phyloP scores from a whole-genome alignment of 148 eudicot species.

The Vaccinium corymbosum region DNA sequence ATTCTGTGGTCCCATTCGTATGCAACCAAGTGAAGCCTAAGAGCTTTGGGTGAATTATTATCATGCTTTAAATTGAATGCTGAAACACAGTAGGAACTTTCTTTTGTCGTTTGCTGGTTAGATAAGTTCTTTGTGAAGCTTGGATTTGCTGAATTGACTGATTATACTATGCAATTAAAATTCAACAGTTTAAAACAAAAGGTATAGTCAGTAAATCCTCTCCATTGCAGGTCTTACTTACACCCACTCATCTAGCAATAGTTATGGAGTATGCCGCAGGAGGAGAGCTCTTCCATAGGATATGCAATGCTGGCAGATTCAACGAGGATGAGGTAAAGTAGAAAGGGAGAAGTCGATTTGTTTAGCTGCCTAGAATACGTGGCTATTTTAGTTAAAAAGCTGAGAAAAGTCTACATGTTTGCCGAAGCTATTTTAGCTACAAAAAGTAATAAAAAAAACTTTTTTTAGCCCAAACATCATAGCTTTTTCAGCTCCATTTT shows the following conservation, averaged over 20 bases:
- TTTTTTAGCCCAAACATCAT: neutral
- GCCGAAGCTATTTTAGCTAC: no score
- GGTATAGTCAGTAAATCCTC: neutral
- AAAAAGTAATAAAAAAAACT: neutral
- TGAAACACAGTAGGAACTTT: neutral
- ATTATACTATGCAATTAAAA: neutral
- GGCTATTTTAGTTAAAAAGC: neutral
- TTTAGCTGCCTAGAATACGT: neutral
- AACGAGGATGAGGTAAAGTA: conserved; percentile 53
- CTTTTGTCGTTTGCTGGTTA: neutral
- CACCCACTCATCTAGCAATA: conserved; percentile 63
- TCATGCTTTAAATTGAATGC: neutral
- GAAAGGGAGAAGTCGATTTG: neutral
- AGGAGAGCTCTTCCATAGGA: conserved; percentile 57
- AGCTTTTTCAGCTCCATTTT: no score
- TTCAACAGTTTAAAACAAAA: neutral
- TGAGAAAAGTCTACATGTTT: neutral
- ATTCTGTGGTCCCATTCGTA: neutral
- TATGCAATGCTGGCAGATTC: conserved; percentile 51
- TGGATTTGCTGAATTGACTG: neutral
- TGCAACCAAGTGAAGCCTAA: neutral
- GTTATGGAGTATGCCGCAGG: conserved; percentile 79
- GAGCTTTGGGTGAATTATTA: neutral
- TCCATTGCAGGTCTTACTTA: conserved; percentile 38
- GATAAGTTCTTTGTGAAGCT: neutral